Percentiles rank a stretch among this genome's conserved stretches.
Evolutionary conservation across 768 basidiomycete genomes (phyloP).

Genomic region (Leccinum olivaceopallidum): DNA sequence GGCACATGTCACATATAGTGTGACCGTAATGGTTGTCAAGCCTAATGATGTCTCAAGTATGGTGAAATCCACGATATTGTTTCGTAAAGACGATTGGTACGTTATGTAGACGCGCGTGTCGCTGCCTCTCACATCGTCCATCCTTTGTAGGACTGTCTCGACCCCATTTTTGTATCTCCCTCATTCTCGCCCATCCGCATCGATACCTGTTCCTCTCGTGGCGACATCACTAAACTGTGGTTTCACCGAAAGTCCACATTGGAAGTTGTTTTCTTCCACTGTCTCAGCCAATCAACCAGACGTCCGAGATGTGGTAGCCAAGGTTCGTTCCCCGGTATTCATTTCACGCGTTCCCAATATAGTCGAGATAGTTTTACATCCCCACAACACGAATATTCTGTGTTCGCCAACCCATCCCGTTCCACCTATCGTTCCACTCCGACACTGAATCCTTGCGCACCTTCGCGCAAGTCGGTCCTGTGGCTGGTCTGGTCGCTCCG

Average conservation of each 20-base stretch:
- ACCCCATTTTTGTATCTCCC: slow-evolving; percentile 68
- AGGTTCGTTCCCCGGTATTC: slow-evolving; percentile 23
- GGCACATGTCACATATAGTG: slow-evolving; percentile 62
- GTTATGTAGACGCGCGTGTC: slow-evolving; percentile 18
- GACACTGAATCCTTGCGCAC: slow-evolving; percentile 55
- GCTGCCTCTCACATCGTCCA: background rate
- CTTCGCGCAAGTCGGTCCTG: slow-evolving; percentile 61
- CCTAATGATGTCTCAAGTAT: slow-evolving; percentile 30
- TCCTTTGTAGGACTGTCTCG: slow-evolving; percentile 45
- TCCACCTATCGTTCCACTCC: slow-evolving; percentile 62
- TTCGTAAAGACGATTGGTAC: slow-evolving; percentile 57
- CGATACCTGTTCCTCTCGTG: slow-evolving; percentile 49
- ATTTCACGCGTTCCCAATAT: background rate
- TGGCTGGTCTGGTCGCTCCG: slow-evolving; percentile 28
- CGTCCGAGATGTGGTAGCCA: slow-evolving; percentile 39
- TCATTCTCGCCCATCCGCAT: slow-evolving; percentile 57
- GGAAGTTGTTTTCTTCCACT: slow-evolving; percentile 48
- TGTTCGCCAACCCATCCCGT: slow-evolving; percentile 61
- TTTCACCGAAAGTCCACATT: slow-evolving; percentile 47
- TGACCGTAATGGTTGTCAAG: slow-evolving; percentile 48
- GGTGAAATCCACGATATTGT: slow-evolving; percentile 48
- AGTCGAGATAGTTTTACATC: slow-evolving; percentile 42
- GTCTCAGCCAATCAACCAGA: slow-evolving; percentile 40
- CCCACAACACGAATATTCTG: slow-evolving; percentile 62
- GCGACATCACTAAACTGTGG: slow-evolving; percentile 32